A percentile compares a stretch with the other conserved stretches of the same genome.
Conservation (phyloP, 2,329 filamentous ascomycete genomes). For the Apiospora phragmitis region DNA sequence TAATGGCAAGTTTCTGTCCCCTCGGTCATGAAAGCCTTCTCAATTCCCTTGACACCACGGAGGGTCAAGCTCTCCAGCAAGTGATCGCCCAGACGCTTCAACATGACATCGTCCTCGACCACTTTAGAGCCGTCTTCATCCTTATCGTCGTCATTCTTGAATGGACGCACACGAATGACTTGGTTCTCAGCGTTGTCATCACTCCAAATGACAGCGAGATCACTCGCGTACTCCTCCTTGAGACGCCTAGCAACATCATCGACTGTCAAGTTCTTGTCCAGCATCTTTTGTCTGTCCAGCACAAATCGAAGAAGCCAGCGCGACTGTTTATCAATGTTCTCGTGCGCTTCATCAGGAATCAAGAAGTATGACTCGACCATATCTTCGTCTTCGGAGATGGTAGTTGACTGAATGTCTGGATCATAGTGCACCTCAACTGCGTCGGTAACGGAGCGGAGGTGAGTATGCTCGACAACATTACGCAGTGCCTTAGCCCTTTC, state of each 20-base stretch:
- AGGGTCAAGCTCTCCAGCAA: conserved; percentile 88
- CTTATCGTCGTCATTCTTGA: conserved; percentile 67
- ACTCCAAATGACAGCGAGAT: conserved; percentile 92
- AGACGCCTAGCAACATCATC: conserved; percentile 88
- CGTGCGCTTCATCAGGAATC: conserved; percentile 75
- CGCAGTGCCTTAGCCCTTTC: conserved; percentile 83
- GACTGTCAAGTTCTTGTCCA: conserved; percentile 91
- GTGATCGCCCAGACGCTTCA: conserved; percentile 89
- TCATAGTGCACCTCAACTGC: conserved; percentile 98
- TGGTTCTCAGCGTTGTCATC: conserved; percentile 97
- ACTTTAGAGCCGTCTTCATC: conserved; percentile 64
- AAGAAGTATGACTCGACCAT: conserved; percentile 98
- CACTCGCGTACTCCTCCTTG: conserved; percentile 82
- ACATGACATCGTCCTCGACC: conserved; percentile 85
- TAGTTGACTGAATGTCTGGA: conserved; percentile 81
- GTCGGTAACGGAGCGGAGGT: conserved; percentile 85
- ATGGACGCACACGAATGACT: conserved; percentile 85
- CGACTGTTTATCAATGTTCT: conserved; percentile 72
- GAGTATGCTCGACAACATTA: conserved; percentile 92
- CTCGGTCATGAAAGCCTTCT: conserved; percentile 90
- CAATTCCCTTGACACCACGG: conserved; percentile 85
- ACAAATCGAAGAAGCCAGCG: conserved; percentile 95
- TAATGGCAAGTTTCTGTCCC: conserved; percentile 69
- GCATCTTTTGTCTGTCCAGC: conserved; percentile 88
- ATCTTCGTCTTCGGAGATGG: conserved; percentile 83